These are phyloP conservation scores for Euphorbia peplus DNA, from an alignment of 345 rosid genomes.

Conservation along the genomic window DNA sequence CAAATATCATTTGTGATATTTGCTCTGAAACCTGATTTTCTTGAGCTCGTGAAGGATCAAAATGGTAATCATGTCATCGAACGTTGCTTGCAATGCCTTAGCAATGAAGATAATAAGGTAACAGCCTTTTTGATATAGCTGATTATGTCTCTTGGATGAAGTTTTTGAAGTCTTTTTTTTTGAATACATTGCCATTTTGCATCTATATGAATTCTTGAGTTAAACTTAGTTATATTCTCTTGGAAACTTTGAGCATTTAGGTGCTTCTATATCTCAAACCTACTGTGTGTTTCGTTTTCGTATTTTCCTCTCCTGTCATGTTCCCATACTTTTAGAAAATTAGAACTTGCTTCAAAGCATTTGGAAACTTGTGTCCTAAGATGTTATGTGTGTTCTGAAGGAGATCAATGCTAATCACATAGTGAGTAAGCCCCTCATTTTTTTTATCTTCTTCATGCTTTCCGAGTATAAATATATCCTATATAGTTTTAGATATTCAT, in stretches of 20 bases:
- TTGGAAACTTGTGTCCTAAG: no score
- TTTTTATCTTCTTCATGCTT: no score
- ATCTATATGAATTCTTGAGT: neutral
- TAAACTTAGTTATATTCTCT: neutral
- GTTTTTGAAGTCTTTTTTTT: neutral
- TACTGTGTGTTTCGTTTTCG: neutral
- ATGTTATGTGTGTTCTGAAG: no score
- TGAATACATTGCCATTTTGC: neutral
- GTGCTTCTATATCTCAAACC: neutral
- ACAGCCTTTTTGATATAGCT: neutral
- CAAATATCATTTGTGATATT: constrained; percentile 43
- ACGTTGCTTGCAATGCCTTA: constrained; percentile 59
- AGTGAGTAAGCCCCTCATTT: no score
- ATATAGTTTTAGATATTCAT: no score
- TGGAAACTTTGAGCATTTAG: neutral
- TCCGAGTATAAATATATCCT: no score
- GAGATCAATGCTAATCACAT: no score
- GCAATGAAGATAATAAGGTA: constrained; percentile 55
- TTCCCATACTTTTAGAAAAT: no score
- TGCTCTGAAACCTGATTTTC: constrained; percentile 53
- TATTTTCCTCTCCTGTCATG: no score
- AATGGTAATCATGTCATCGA: constrained; percentile 82
- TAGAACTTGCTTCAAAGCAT: no score
- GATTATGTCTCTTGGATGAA: neutral
- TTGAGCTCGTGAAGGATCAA: constrained; percentile 51